Conservation (phyloP, 352 stramenopile genomes). For the Phytopythium chamaehyphon region DNA sequence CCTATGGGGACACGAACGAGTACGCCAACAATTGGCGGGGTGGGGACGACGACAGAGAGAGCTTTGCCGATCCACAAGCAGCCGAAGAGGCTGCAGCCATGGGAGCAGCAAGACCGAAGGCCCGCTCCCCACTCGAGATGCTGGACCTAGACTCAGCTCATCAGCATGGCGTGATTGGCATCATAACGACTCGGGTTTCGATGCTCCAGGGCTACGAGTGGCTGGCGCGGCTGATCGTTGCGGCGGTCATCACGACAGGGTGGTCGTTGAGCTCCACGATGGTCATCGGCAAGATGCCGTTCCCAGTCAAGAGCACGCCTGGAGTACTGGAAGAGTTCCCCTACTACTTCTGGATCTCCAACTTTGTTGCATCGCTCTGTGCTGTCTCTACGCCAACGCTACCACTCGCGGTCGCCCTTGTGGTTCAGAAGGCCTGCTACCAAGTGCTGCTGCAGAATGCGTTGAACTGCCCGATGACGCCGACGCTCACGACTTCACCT, state of each 20-base stretch:
- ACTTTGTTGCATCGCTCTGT: constrained; percentile 53
- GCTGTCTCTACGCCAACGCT: constrained; percentile 49
- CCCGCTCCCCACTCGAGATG: constrained; percentile 15
- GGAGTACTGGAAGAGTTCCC: constrained; percentile 20
- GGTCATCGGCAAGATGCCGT: constrained; percentile 12
- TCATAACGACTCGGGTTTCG: neutral
- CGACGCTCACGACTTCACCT: constrained; percentile 7
- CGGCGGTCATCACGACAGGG: constrained; percentile 20
- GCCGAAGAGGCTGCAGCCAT: constrained; percentile 9
- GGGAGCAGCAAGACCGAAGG: constrained; percentile 7
- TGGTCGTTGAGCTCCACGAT: constrained; percentile 4
- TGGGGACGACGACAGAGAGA: constrained; percentile 28
- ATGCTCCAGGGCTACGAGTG: constrained; percentile 39
- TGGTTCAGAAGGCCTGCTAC: constrained; percentile 36
- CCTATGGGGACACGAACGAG: constrained; percentile 14
- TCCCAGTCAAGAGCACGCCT: constrained; percentile 27
- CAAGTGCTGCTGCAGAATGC: constrained; percentile 35
- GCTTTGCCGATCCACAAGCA: constrained; percentile 23
- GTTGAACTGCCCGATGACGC: constrained; percentile 28
- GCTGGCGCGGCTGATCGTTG: constrained; percentile 34
- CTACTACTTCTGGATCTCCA: constrained; percentile 35
- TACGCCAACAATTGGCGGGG: constrained; percentile 15
- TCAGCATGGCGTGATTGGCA: constrained; percentile 1
- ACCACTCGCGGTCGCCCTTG: constrained; percentile 22
- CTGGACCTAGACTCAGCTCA: constrained; percentile 16